Evolutionary conservation across 176 grass and related monocot species (phyloP).

Genomic region (Secale cereale): DNA sequence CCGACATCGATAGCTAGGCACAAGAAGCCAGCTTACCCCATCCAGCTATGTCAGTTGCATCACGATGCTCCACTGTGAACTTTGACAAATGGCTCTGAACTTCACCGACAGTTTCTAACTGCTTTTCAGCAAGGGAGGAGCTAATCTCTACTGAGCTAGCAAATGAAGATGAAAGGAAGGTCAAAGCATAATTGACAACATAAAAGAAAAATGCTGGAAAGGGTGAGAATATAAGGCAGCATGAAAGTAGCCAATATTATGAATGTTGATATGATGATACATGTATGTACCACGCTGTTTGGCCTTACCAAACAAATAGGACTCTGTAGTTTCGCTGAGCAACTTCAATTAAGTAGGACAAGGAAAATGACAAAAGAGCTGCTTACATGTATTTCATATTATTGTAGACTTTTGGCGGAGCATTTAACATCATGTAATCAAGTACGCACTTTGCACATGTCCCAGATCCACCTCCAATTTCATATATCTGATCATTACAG

Average conservation of each 20-base stretch:
- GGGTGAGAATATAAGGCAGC: background rate
- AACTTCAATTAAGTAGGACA: background rate
- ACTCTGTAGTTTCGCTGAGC: background rate
- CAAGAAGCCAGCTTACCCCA: slow-evolving; percentile 68
- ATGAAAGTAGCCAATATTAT: background rate
- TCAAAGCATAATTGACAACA: slow-evolving; percentile 30
- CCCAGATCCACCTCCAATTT: slow-evolving; percentile 95
- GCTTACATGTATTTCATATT: slow-evolving; percentile 93
- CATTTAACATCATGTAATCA: slow-evolving; percentile 99
- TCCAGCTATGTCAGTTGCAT: slow-evolving; percentile 82
- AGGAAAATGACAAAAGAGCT: background rate
- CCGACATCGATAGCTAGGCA: background rate
- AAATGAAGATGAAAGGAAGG: slow-evolving; percentile 41
- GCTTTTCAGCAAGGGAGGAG: slow-evolving; percentile 90
- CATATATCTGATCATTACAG: slow-evolving; percentile 73
- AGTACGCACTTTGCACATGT: slow-evolving; percentile 93
- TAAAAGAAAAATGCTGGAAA: slow-evolving; percentile 21
- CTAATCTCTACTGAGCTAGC: slow-evolving; percentile 97
- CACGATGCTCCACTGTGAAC: slow-evolving; percentile 70
- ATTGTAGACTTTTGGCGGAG: slow-evolving; percentile 86
- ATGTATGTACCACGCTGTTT: background rate
- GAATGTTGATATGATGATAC: background rate
- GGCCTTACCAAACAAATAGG: background rate
- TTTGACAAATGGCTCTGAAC: slow-evolving; percentile 88
- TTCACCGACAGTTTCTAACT: slow-evolving; percentile 81